Percentiles rank a stretch among this genome's conserved stretches.
Conservation (phyloP, 257 asterid genomes). For the Gentiana macrophylla region DNA sequence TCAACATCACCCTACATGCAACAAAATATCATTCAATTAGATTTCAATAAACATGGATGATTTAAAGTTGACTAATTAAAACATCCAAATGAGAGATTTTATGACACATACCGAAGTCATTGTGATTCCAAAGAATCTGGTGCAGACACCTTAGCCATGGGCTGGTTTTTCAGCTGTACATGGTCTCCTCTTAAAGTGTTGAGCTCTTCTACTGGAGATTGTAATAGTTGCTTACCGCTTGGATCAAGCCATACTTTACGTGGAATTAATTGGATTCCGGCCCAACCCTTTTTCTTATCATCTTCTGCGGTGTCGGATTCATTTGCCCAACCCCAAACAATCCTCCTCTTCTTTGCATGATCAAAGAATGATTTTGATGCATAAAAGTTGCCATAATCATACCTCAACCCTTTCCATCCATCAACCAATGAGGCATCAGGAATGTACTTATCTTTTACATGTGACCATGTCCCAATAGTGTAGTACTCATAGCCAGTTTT, state of each 20-base stretch:
- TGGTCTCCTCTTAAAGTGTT: conserved; percentile 24
- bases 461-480: conserved; percentile 33
- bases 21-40: not conserved
- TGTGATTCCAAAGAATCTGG: conserved; percentile 32
- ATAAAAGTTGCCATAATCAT: conserved; percentile 57
- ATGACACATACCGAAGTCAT: conserved; percentile 22
- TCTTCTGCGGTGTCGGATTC: conserved; percentile 37
- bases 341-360: conserved; percentile 34
- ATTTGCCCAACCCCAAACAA: conserved; percentile 75
- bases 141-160: conserved; percentile 19
- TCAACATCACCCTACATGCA: conserved; percentile 53
- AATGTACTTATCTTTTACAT: conserved; percentile 24
- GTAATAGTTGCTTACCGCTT: conserved; percentile 35
- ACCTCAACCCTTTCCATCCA: conserved; percentile 49
- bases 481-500: conserved; percentile 49
- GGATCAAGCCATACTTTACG: conserved; percentile 32
- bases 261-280: conserved; percentile 46
- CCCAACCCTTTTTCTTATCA: conserved; percentile 55
- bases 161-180: conserved; percentile 11
- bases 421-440: conserved; percentile 48
- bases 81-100: too few species aligned
- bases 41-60: too few species aligned
- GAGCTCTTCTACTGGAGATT: conserved; percentile 46
- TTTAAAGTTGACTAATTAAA: too few species aligned
- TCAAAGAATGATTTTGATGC: conserved; percentile 70